Base-by-base conservation (phyloP, 163 green algal genomes). In the Scenedesmus sp. region DNA sequence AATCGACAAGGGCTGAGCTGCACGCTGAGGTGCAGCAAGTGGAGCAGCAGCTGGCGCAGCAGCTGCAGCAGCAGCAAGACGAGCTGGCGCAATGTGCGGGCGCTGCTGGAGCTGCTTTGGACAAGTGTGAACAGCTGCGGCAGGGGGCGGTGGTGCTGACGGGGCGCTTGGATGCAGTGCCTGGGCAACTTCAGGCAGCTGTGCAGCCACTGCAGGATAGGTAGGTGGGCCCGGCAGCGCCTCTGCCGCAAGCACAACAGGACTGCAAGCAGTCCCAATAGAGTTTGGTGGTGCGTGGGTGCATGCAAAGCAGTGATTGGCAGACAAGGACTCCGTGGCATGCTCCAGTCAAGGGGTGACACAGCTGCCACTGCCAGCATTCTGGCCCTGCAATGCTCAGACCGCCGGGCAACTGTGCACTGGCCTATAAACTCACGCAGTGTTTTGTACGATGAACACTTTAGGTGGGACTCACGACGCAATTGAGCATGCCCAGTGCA, bases 101-200 rank as follows among this genome's bases (percentile, higher is more conserved):
- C 20, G 85, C 40, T 30, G 85, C 61, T 35, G 20, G 22, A 42
- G 68, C n/a, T 35, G 85, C 65, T 16, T 16, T 89, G 43, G 65
- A n/a, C 15, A 89, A 83, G 85, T 83, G 68, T 72, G 85, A 89
- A 44, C 30, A 73, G 65, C 85, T 89, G 85, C 33, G 85, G 68
- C 85, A 89, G 68, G 43, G 43, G 3, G 42, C 65, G 30, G 85
- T 72, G 26, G 85, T 89, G 65, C 20, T 56, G 43, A 44, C 33
- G 15, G 49, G 85, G 43, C 24, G 85, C 0, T 26, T 83, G 42
- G 85, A 70, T 46, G 68, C 12, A 24, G 44, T 89, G 13, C 30
- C 5, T 49, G 30, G 20, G 24, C 68, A 83, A 16, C 72, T 89
- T 26, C 26, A 83, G 3, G 85, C 72, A 51, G 85, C 85, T 30